Conservation (phyloP, 352 stramenopile species). For the Phytophthora ohioensis region DNA sequence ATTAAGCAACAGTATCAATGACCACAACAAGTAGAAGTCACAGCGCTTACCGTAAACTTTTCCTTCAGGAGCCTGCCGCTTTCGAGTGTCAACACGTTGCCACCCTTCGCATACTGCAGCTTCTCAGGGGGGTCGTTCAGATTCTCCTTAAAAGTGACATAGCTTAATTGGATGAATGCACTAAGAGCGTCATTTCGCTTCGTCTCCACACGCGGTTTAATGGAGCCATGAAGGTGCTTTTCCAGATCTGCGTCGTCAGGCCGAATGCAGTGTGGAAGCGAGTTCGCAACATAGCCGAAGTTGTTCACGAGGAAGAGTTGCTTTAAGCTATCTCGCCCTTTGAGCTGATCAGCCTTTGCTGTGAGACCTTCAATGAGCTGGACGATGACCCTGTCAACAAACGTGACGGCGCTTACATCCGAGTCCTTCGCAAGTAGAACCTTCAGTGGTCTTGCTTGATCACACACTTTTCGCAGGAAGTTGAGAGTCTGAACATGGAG, state of each 20-base stretch:
- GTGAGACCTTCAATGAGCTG: conserved; percentile 73
- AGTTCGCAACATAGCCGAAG: conserved; percentile 89
- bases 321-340: conserved; percentile 66
- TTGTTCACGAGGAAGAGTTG: conserved; percentile 96
- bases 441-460: conserved; percentile 69
- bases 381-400: conserved; percentile 72
- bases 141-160: conserved; percentile 66
- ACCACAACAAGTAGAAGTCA: background rate
- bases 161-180: conserved; percentile 87
- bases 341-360: conserved; percentile 59
- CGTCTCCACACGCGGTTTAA: conserved; percentile 84
- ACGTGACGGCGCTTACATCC: conserved; percentile 55
- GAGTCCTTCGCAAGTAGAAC: conserved; percentile 66
- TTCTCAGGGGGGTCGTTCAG: conserved; percentile 85
- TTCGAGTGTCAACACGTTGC: conserved; percentile 89
- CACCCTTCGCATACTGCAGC: conserved; percentile 88
- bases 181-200: conserved; percentile 88
- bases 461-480: conserved; percentile 78
- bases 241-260: conserved; percentile 58
- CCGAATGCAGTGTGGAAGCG: conserved; percentile 64
- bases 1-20: conserved; percentile 7
- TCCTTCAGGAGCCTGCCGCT: conserved; percentile 92
- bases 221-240: conserved; percentile 63
- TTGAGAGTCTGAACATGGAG: conserved; percentile 59
- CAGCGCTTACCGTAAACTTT: conserved; percentile 81